Conservation (phyloP, 257 asterid genomes). For the Solanum piurae region DNA sequence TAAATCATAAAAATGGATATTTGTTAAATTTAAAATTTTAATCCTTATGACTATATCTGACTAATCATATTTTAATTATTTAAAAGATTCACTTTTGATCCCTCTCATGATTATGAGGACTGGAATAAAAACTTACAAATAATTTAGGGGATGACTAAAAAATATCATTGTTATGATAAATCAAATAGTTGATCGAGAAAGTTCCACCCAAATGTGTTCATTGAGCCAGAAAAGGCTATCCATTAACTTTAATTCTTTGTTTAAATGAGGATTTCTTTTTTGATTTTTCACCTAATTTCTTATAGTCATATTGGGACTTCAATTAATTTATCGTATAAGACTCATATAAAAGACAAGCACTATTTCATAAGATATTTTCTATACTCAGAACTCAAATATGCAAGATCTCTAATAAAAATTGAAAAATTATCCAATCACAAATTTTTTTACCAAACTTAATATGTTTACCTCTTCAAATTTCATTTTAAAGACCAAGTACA, state of each 20-base stretch:
- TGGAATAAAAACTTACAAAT: no score
- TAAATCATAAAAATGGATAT: no score
- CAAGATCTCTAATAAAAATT: background rate
- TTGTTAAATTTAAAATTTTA: background rate
- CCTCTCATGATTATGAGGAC: background rate
- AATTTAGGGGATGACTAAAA: no score
- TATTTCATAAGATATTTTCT: no score
- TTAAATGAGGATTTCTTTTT: background rate
- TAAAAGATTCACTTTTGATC: background rate
- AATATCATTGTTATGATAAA: no score
- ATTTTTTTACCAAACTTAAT: background rate
- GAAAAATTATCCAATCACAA: background rate
- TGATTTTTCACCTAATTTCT: no score
- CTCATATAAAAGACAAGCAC: no score
- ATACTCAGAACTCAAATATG: no score
- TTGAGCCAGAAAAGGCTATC: background rate
- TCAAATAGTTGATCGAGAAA: no score
- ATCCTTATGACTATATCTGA: background rate
- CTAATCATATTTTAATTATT: background rate
- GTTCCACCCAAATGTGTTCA: background rate
- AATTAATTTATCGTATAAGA: no score
- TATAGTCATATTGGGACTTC: background rate
- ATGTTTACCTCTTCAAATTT: background rate
- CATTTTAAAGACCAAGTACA: background rate
- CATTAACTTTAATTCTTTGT: background rate